Conservation (phyloP, 2,329 filamentous ascomycete species). For the Sphaerulina populicola region DNA sequence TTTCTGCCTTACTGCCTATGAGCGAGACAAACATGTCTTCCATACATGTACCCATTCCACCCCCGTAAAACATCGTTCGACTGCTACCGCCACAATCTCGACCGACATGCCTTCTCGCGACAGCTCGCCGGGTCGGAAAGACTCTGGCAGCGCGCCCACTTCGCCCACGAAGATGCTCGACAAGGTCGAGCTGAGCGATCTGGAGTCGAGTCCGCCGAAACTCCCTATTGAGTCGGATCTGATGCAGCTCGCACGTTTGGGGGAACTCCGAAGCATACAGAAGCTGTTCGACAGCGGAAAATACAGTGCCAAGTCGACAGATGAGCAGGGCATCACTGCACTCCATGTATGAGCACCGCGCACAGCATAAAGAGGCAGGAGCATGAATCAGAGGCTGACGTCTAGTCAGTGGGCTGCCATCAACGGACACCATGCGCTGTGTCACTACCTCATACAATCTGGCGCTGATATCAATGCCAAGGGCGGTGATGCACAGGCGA, state of each 20-base stretch:
- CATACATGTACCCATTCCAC: neutral
- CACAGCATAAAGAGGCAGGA: constrained; percentile 5
- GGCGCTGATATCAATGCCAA: constrained; percentile 91
- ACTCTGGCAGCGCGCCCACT: constrained; percentile 20
- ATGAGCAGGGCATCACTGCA: constrained; percentile 90
- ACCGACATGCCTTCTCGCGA: constrained; percentile 8
- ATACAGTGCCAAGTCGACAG: constrained; percentile 71
- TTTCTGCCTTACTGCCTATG: neutral
- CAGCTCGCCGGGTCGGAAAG: constrained; percentile 13
- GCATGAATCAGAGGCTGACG: constrained; percentile 18
- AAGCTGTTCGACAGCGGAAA: constrained; percentile 78
- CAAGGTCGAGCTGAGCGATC: constrained; percentile 31
- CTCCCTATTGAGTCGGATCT: constrained; percentile 65
- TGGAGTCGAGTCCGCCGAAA: constrained; percentile 31
- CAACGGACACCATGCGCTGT: constrained; percentile 96
- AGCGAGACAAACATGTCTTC: neutral
- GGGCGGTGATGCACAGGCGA: constrained; percentile 89
- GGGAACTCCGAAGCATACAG: constrained; percentile 79
- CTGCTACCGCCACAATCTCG: neutral
- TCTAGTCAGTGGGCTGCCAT: constrained; percentile 82
- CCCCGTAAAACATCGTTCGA: neutral
- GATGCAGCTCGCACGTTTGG: constrained; percentile 87
- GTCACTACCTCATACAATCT: constrained; percentile 79
- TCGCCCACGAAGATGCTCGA: constrained; percentile 29
- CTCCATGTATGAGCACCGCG: constrained; percentile 59